phyloP scores from a whole-genome alignment of 257 asterid genomes.

The Marsdenia floribunda region DNA sequence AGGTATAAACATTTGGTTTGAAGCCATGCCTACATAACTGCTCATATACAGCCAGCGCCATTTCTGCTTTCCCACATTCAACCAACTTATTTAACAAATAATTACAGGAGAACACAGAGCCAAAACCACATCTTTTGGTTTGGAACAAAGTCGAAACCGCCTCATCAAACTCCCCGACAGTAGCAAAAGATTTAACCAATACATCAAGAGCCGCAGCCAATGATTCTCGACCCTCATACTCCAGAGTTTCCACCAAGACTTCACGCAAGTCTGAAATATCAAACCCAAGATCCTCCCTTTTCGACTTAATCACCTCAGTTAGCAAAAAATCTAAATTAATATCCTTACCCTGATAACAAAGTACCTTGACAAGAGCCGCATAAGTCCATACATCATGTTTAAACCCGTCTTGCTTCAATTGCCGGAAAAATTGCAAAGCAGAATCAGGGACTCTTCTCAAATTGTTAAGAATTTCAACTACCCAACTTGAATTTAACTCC shows the following conservation, averaged over 20 bases:
- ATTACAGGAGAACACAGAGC: slow-evolving; percentile 54
- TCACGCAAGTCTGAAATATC: slow-evolving; percentile 54
- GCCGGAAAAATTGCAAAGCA: slow-evolving; percentile 47
- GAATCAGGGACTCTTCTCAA: slow-evolving; percentile 40
- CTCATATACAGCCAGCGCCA: slow-evolving; percentile 45
- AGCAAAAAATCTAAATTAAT: slow-evolving; percentile 47
- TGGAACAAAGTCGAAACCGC: slow-evolving; percentile 45
- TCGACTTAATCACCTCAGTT: slow-evolving; percentile 37
- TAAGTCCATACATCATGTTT: slow-evolving; percentile 45
- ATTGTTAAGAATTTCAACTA: slow-evolving; percentile 48
- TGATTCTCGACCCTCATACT: slow-evolving; percentile 36
- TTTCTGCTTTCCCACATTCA: slow-evolving; percentile 43
- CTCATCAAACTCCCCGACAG: slow-evolving; percentile 62
- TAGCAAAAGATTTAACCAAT: slow-evolving; percentile 49
- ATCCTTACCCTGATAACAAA: slow-evolving; percentile 53
- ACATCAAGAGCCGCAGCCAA: slow-evolving; percentile 49
- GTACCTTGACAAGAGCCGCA: slow-evolving; percentile 55
- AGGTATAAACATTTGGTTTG: slow-evolving; percentile 67
- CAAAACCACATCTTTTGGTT: slow-evolving; percentile 41
- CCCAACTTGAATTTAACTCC: slow-evolving; percentile 36
- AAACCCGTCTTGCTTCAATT: slow-evolving; percentile 44
- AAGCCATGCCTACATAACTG: slow-evolving; percentile 47
- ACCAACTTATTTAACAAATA: slow-evolving; percentile 59
- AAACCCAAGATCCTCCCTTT: slow-evolving; percentile 37
- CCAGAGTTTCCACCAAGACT: slow-evolving; percentile 47